Conservation (phyloP, 192 early-diverging fungal species). For the Backusella sp. region DNA sequence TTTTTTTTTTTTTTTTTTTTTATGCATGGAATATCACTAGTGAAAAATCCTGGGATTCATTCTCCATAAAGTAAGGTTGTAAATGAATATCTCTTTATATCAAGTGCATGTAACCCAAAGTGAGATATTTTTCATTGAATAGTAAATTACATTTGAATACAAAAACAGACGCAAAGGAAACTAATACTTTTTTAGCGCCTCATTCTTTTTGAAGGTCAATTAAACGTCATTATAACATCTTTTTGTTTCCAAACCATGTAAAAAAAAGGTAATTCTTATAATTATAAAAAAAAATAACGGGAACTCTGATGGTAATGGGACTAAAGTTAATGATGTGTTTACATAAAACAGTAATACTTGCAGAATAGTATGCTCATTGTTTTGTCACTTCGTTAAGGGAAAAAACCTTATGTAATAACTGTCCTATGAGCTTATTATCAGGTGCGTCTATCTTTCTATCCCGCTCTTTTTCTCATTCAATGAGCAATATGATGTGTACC, state of each 20-base stretch:
- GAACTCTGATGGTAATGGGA: not conserved
- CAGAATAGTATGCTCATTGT: not conserved
- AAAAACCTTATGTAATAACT: not conserved
- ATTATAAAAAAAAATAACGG: not conserved
- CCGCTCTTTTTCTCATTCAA: not conserved
- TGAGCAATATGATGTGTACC: not conserved
- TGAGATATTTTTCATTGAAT: not conserved
- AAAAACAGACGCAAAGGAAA: not conserved
- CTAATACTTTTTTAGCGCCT: not conserved
- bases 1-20: not conserved
- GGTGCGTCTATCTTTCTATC: not conserved
- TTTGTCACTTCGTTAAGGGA: not conserved
- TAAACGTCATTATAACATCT: slow-evolving; percentile 4
- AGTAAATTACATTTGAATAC: not conserved
- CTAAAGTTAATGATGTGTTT: not conserved
- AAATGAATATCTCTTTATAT: not conserved
- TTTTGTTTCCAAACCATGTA: not conserved
- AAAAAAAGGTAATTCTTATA: not conserved
- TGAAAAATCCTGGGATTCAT: not conserved
- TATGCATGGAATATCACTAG: not conserved
- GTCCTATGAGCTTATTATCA: not conserved
- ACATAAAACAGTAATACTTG: not conserved
- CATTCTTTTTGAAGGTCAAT: not conserved
- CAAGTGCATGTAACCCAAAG: not conserved
- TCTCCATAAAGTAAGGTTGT: not conserved